Evolutionary conservation across 1,284 basidiomycete species (phyloP), one percentile per base, ranked within the genome.

Genomic region (Ceratobasidium papillatum): DNA sequence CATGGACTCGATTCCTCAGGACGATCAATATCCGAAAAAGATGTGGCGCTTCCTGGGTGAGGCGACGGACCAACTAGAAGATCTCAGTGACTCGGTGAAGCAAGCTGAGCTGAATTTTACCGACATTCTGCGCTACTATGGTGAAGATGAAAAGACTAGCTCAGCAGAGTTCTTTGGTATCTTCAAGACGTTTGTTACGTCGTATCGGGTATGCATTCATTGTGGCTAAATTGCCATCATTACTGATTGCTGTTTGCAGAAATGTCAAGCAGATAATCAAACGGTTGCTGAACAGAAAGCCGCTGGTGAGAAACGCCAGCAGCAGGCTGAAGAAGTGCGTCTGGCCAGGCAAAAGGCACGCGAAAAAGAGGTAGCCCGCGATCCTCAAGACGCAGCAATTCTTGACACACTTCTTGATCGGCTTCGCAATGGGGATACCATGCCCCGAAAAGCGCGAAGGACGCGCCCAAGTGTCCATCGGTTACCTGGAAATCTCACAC

Each of bases 171-270:
- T 98, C 84, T 98, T 95, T 83, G 94, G 91, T 19, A 91, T 96
- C 79, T 97, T 98, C 88, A 95, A 96, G 83, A 96, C 94, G 1
- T 98, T 98, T 79, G 88, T 95, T 30, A 95, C 92, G 0, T 96
- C 95, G 0, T 98, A 96, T 83, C 92, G 88, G 87, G 94, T 94
- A 77, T 76, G 86, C 80, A 32, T 32, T 2, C 59, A 62, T 52
- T 27, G 64, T 74, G 9, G 36, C 76, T 22, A 58, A 47, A 36
- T 47, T 19, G 12, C 32, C 69, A 74, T 51, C 17, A n/a, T 36
- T 27, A 59, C 68, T 51, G 49, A 62, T 62, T 41, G 25, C 12
- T 65, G 17, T 52, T 8, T 74, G n/a, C 78, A 96, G 94, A 95
- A 94, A 92, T 96, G 93, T 81, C 91, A 92, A 81, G 78, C 81